Base-by-base conservation (phyloP, 768 basidiomycete genomes). In the Tubosaeta sp. region DNA sequence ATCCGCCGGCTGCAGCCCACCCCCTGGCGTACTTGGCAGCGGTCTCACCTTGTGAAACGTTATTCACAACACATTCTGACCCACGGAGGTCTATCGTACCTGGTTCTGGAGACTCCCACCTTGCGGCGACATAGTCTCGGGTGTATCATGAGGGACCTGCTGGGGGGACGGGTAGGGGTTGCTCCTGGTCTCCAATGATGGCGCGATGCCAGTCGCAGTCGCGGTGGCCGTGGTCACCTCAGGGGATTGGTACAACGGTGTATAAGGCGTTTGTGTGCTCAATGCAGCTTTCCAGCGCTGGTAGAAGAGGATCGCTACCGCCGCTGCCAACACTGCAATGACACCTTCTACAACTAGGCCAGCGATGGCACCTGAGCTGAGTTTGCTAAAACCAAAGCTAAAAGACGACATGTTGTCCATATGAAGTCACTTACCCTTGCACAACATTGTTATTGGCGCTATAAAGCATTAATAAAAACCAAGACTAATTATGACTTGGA, bases 281-380 rank as follows among this genome's bases (percentile, higher is more conserved):
- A 56, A 46, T 2, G 42, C 51, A 10, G 47, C 43, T 49, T 50
- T 65, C 63, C 61, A 69, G 13, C 60, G 63, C 17, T 56, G 41
- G 26, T 65, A 61, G 50, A 65, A 67, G 29, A 63, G 41, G 22
- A 50, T 31, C 0, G 66, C 65, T 0, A 44, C 51, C 1, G 22
- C 56, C 0, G 53, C 51, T 17, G 65, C 60, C 1, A 61, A 31
- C 31, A 55, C 17, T 13, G 60, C 61, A 3, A 58, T 27, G 4
- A 52, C 51, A 1, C 41, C 50, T 19, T 58, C 59, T 0, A 67
- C 38, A 12, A 55, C 58, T 4, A 67, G 46, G 9, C 65, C 67
- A 26, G 54, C 60, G 14, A 67, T 63, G 9, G 52, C 55, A 22
- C 63, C 66, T 14, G 65, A 56, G 19, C 58, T 51, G 22, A 66